A percentile compares a stretch with the other conserved stretches of the same genome.
Conservation (phyloP, 352 stramenopile genomes). For the Poterioochromonas sp. region DNA sequence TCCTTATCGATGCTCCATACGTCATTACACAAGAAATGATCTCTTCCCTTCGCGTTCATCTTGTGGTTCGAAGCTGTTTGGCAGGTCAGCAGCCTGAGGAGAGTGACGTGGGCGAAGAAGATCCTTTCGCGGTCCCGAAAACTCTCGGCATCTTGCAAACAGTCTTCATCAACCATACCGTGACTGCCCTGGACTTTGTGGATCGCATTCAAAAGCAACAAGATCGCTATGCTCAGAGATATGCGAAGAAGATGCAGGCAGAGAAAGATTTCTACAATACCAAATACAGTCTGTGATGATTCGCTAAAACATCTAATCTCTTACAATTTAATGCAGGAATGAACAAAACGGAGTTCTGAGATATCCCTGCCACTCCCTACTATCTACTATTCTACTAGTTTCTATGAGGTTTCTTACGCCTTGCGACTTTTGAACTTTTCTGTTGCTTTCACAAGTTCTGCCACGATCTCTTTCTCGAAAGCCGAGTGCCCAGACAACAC, state of each 20-base stretch:
- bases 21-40: slow-evolving; percentile 63
- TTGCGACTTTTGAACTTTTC: slow-evolving; percentile 35
- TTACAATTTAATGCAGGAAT: no score
- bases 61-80: slow-evolving; percentile 33
- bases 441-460: slow-evolving; percentile 29
- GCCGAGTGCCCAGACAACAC: slow-evolving; percentile 37
- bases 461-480: slow-evolving; percentile 28
- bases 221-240: slow-evolving; percentile 45
- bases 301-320: no score
- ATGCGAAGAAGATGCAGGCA: not conserved
- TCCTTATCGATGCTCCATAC: slow-evolving; percentile 92
- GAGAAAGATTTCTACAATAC: slow-evolving; percentile 3
- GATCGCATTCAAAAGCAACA: slow-evolving; percentile 73
- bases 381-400: no score
- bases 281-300: not conserved
- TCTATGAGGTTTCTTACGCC: no score
- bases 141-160: slow-evolving; percentile 68
- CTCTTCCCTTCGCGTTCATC: slow-evolving; percentile 37
- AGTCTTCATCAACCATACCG: slow-evolving; percentile 55
- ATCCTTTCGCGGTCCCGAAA: slow-evolving; percentile 64
- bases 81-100: not conserved
- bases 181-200: slow-evolving; percentile 70
- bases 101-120: slow-evolving; percentile 55
- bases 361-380: no score
- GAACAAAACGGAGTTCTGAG: no score